These are phyloP conservation scores for Hirschfeldia incana DNA, from an alignment of 345 rosid genomes.

Conservation along the genomic window DNA sequence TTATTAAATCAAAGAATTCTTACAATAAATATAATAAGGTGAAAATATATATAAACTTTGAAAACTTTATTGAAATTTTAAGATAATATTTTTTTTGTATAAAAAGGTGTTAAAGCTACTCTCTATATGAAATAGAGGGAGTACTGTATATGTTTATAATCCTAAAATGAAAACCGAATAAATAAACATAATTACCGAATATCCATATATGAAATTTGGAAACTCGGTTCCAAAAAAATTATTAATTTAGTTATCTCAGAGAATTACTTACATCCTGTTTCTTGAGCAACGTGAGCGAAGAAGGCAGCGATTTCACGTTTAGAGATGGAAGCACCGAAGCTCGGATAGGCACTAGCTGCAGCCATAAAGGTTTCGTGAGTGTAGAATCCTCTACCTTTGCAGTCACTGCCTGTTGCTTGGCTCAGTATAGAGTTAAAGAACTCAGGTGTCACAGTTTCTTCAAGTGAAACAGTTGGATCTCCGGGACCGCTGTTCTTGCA, in stretches of 20 bases:
- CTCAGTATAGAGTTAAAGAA: constrained; percentile 56
- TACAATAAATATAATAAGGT: too few relatives aligned
- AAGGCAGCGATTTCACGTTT: constrained; percentile 78
- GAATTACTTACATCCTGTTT: constrained; percentile 45
- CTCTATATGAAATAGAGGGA: too few relatives aligned
- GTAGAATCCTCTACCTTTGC: constrained; percentile 63
- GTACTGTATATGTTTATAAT: too few relatives aligned
- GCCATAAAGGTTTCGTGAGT: constrained; percentile 48
- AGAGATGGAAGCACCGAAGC: constrained; percentile 56
- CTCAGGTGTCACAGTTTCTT: constrained; percentile 45
- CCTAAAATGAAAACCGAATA: too few relatives aligned
- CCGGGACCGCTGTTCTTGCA: constrained; percentile 35
- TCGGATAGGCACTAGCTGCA: constrained; percentile 46
- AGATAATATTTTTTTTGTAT: too few relatives aligned
- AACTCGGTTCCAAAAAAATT: background rate
- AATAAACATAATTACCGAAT: too few relatives aligned
- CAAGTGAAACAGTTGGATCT: constrained; percentile 41
- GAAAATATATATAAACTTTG: too few relatives aligned
- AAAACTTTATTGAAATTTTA: too few relatives aligned
- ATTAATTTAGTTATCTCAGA: background rate
- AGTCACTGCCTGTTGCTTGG: constrained; percentile 45
- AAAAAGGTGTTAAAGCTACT: too few relatives aligned
- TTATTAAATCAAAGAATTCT: too few relatives aligned
- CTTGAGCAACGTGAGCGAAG: constrained; percentile 77
- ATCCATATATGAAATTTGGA: too few relatives aligned